Evolutionary conservation across 106 monocot species (phyloP), one percentile per base, ranked within the genome.

Genomic region (Apostasia shenzhenica): DNA sequence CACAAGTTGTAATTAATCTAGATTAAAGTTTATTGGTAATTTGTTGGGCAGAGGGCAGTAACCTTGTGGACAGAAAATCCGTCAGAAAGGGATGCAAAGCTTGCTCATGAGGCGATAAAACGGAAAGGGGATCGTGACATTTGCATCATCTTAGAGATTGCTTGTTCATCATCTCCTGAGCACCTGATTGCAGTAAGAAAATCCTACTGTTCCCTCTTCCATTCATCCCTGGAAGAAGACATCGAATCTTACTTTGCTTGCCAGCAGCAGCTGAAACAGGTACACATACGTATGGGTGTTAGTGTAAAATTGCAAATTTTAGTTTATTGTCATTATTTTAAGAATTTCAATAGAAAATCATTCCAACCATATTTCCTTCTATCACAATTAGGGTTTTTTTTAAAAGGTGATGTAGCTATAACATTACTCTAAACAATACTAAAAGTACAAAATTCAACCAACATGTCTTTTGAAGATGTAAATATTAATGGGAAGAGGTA

Each of bases 201-300:
- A 63, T 73, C 83, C 38, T 90, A 90, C 61, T 79, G 86, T 67
- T 67, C 73, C 37, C 78, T 78, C 41, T 90, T 73, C 67, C 40
- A 14, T 11, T 58, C 80, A 51, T 90, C 86, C n/a, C 60, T 90
- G 1, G 90, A 90, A 71, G 90, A 90, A 75, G 86, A 90, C 71
- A 70, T 90, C 10, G 83, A 75, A 43, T 67, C 47, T 14, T 70
- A 53, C 50, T 79, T 78, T 13, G 11, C 63, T 55, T 51, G 67
- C 14, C 50, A 76, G 39, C 68, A 75, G 14, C 73, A 78, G 9
- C 60, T 86, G 48, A 75, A 41, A 63, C 60, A 70, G 85, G 89
- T 81, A 49, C 57, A 8, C 14, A 26, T 26, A 26, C 26, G 26
- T 26, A 26, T 26, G 26, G 26, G 26, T 26, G 26, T 26, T 26